Evolutionary conservation across 73 alveolate species (phyloP).

Genomic region (Loxodes magnus): DNA sequence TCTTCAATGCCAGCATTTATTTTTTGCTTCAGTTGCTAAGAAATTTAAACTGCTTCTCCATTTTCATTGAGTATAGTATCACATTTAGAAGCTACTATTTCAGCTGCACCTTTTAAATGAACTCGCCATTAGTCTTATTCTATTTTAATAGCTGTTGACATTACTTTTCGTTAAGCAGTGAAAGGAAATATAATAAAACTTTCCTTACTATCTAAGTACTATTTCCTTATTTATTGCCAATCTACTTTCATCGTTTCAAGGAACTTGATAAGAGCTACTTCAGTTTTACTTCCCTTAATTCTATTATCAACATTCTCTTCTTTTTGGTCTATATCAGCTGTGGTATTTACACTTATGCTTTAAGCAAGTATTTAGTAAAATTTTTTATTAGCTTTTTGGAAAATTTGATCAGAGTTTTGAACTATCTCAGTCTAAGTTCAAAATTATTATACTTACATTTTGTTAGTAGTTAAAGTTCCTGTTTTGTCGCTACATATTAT

Average conservation of each 20-base stretch:
- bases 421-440: background rate
- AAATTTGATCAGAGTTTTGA: background rate
- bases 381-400: background rate
- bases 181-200: conserved; percentile 38
- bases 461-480: conserved; percentile 67
- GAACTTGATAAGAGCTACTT: background rate
- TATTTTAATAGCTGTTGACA: conserved; percentile 33
- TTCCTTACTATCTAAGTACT: conserved; percentile 10
- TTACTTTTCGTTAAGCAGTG: conserved; percentile 51
- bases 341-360: background rate
- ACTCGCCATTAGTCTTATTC: conserved; percentile 37
- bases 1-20: conserved; percentile 40
- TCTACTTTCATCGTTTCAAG: background rate
- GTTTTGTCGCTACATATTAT: conserved; percentile 90
- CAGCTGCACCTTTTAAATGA: conserved; percentile 57
- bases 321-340: background rate
- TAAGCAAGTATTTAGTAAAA: background rate
- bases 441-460: conserved; percentile 32
- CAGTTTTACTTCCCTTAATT: background rate
- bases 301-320: background rate
- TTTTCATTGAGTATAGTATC: conserved; percentile 29
- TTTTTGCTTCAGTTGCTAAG: conserved; percentile 16
- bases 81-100: conserved; percentile 42
- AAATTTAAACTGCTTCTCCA: conserved; percentile 20
- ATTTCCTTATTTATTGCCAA: conserved; percentile 4